Evolutionary conservation across 257 asterid genomes (phyloP), one percentile per base, ranked within the genome.

Genomic region (Solanum phureja): DNA sequence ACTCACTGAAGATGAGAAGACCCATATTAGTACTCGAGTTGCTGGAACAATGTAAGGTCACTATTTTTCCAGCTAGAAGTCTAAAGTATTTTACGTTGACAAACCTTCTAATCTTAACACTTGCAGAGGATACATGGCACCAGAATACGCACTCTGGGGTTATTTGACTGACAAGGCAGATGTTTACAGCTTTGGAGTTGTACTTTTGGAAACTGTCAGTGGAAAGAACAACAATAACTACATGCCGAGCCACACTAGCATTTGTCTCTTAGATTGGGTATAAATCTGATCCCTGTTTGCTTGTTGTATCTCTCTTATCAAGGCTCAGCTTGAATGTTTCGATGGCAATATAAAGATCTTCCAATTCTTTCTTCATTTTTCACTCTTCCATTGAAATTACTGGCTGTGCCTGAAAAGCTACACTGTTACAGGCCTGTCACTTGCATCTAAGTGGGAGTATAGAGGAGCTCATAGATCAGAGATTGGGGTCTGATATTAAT

Each of bases 391-490:
- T 18, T 49, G 79, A 87, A 29, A 11, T 66, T 66, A 69, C 62
- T 31, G 34, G 74, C 56, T 29, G 24, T 18, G 58, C 62, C 84
- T 77, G 33, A 77, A 77, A 77, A 77, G 64, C 84, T 42, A 77
- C 64, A 42, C 62, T 27, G 29, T 72, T 89, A 72, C 93, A 95
- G 99, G 99, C 99, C 19, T 89, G 91, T 88, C 38, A 88, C 72
- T 3, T 24, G 74, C 85, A 72, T 86, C 58, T 90, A 56, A 94
- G 84, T 38, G 90, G 91, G 87, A 92, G 90, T 71, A 84, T 95
- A 12, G 94, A 92, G 12, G 98, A 94, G 85, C 91, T 95, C 68
- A 84, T 95, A 10, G 99, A 96, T 86, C 87, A 86, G 86, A 91
- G 93, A 68, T 52, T 95, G 89, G 91, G 87, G 42, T 83, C 68